Evolutionary conservation across 805 yeast genomes (phyloP), one percentile per base, ranked within the genome.

Genomic region (Maudiozyma serrabonitensis): DNA sequence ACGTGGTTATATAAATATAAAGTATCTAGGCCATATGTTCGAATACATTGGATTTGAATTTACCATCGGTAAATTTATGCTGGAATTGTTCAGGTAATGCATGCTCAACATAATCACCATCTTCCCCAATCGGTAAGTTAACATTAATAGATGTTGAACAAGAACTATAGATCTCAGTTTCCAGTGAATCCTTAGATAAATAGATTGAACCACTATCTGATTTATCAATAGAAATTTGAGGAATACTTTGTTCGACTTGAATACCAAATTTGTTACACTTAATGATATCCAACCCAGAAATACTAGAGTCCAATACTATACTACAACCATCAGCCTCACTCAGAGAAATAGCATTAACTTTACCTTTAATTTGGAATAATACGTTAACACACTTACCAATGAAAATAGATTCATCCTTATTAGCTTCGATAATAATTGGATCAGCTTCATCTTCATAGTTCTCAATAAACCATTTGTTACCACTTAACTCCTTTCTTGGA

Each of bases 51-150:
- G 87, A 80, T 34, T 75, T 72, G 52, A 90, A 67, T 60, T 78
- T 76, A 28, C 91, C 93, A 43, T 69, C 66, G 48, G 69, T 72
- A 53, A 87, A 72, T 16, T 78, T 73, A 68, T 88, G 96, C 62
- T 80, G 79, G 68, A 93, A 76, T 71, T 93, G 99, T 69, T 93
- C 99, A 8, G 98, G 96, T 41, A 86, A 78, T 8, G 96, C 82
- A 48, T 80, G 70, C 68, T 93, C 99, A 48, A 74, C 78, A 68
- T 77, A 82, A 64, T 91, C 96, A 43, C 72, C 84, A 43, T 74
- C 79, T 38, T 80, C 87, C 15, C 73, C 78, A 44, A 76, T 76
- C 26, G 96, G 96, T 43, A 87, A 75, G 61, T 90, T 87, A 57
- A 93, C 74, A 66, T 93, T 93, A 66, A 93, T 72, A 3, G 95